Evolutionary conservation across 2,329 filamentous ascomycete genomes (phyloP), one percentile per base, ranked within the genome.

Genomic region (Botrytis cinerea): DNA sequence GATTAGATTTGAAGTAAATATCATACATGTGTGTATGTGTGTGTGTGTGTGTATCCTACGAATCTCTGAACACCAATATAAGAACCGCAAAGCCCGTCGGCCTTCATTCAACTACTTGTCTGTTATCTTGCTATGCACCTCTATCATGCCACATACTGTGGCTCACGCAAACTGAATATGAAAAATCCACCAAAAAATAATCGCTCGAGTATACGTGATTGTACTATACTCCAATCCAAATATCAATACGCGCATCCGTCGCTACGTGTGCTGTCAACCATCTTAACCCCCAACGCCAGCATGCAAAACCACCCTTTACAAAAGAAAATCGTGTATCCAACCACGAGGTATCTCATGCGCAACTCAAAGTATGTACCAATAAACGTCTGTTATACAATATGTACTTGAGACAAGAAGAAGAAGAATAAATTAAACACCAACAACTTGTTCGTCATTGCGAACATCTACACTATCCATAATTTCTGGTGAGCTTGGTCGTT

Each of bases 401-500:
- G 10, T 57, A 66, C 10, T 38, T 57, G 16, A 43, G 18, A 67
- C n/a, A 61, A n/a, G 18, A 57, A 28, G 45, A 38, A 35, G 16
- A 40, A 2, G 5, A 51, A 22, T 6, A 60, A 18, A 43, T 73
- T 64, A 76, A 38, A 75, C 62, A 46, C 73, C 74, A 25, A 64
- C 70, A 25, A 78, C 70, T 60, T 77, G 74, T 61, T 78, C 77
- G 22, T 77, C 76, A 20, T 75, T 63, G 12, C 77, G 69, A 5
- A 76, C 43, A 67, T 78, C 76, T 8, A 70, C 71, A 60, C 76
- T 59, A 46, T 67, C 40, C 28, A 66, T 35, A 8, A 73, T 62
- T 20, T 48, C 67, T 63, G 1, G 64, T 71, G 20, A 40, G 32
- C 20, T 70, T 63, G 40, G 32, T 10, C 12, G 59, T 71, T 61